Evolutionary conservation across 495 filamentous ascomycete genomes (phyloP), one percentile per base, ranked within the genome.

Genomic region (Penicillium ucsense): DNA sequence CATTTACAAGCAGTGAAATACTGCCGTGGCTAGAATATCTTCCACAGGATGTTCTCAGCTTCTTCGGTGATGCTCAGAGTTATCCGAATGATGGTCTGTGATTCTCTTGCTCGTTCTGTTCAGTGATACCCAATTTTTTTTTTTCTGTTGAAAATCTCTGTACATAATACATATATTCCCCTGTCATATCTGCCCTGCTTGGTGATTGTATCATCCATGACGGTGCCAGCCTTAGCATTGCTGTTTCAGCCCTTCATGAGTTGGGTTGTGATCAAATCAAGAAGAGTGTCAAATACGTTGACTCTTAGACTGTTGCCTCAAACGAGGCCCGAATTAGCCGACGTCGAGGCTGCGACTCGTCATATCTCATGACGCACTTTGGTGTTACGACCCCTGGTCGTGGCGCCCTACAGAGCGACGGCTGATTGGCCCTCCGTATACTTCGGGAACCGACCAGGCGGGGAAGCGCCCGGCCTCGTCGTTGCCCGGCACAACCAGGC

Each of bases 1-100:
- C 70, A 1, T 71, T 72, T 11, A 62, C 78, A 8, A 73, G 68
- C 9, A 71, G 71, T 4, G 74, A 81, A 27, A 82, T 84, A 62
- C 67, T 83, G 42, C 79, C 81, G 5, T 86, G 81, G 80, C 69
- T 84, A 11, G 80, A 84, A 52, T 85, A 83, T 52, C 66, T 83
- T n/a, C 80, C 81, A 0, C 76, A 76, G 35, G 80, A 83, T 55
- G 73, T 83, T 46, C 63, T 82, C 41, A 77, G 71, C 51, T 73
- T 75, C 47, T 79, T 77, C 51, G 77, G 69, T 2, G 71, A 74
- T 7, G 51, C 63, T 33, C 64, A 67, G 35, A 63, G 56, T 40
- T 72, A 58, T 31, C 55, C 63, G 8, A 44, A 64, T 69, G 65
- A 67, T 52, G 41, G 60, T 60, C 31, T 60, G 63, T 29, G 63